Evolutionary conservation across 1,284 basidiomycete genomes (phyloP).

Genomic region (Austroboletus niveus): DNA sequence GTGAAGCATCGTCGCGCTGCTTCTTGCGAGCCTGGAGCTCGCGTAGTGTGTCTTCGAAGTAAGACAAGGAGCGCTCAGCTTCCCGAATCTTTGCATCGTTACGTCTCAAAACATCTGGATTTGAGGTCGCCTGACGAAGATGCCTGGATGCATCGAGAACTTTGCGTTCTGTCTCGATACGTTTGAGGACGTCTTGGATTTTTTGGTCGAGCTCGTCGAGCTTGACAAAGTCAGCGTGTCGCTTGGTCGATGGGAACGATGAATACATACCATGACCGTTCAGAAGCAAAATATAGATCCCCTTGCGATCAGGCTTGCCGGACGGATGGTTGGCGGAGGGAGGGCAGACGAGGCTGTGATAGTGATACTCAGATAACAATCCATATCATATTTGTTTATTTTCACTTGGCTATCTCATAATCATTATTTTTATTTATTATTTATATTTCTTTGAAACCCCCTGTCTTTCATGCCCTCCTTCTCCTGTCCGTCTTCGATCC

Average conservation of each 20-base stretch:
- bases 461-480: conserved; percentile 38
- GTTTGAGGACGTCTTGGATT: conserved; percentile 87
- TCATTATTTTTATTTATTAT: conserved; percentile 15
- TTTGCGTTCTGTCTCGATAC: conserved; percentile 91
- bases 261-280: conserved; percentile 33
- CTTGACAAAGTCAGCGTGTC: conserved; percentile 15
- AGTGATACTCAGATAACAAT: conserved; percentile 22
- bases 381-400: conserved; percentile 9
- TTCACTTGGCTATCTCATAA: conserved; percentile 32
- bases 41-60: conserved; percentile 85
- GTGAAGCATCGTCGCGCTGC: conserved; percentile 52
- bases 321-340: conserved; percentile 8
- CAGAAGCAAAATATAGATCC: conserved; percentile 11
- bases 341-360: conserved; percentile 32
- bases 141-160: conserved; percentile 84
- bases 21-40: conserved; percentile 79
- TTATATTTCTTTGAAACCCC: neutral
- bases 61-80: conserved; percentile 80
- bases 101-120: conserved; percentile 81
- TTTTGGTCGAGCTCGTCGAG: conserved; percentile 75
- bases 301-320: conserved; percentile 14
- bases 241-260: conserved; percentile 9
- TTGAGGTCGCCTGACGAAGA: conserved; percentile 79
- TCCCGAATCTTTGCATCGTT: conserved; percentile 89
- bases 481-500: conserved; percentile 31